Conservation (phyloP, 306 rosid species). For the Trifolium fragiferum region DNA sequence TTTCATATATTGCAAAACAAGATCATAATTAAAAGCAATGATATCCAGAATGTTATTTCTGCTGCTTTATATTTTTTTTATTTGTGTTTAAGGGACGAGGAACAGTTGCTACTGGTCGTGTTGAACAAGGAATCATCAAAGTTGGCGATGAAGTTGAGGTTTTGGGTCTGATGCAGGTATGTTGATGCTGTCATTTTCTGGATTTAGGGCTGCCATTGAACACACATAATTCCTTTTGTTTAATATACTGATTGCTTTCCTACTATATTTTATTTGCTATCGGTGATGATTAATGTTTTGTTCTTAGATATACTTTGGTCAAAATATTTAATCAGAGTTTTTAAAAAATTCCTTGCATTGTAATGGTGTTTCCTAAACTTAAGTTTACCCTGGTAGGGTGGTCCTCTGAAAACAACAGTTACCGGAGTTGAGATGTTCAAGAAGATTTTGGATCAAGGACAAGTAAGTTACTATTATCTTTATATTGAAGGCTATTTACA, state of each 20-base stretch:
- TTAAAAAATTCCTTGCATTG: conserved; percentile 6
- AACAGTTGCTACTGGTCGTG: conserved; percentile 98
- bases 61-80: conserved; percentile 27
- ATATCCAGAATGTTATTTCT: conserved; percentile 17
- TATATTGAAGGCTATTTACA: conserved; percentile 26
- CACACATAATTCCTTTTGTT: conserved; percentile 31
- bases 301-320: conserved; percentile 28
- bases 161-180: conserved; percentile 90
- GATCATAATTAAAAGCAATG: conserved; percentile 2
- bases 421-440: conserved; percentile 99
- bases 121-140: conserved; percentile 89
- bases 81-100: conserved; percentile 86
- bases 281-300: conserved; percentile 12
- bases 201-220: conserved; percentile 8
- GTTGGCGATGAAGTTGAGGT: conserved; percentile 98
- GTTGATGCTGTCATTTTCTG: conserved; percentile 23
- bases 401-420: conserved; percentile 85
- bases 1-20: not conserved
- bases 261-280: conserved; percentile 8
- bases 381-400: conserved; percentile 57
- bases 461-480: conserved; percentile 61
- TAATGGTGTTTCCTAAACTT: conserved; percentile 36
- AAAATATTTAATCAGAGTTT: not conserved
- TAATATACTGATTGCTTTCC: not conserved
- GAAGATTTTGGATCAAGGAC: conserved; percentile 95